Base-by-base conservation (phyloP, 495 filamentous ascomycete species). In the Podospora pseudopauciseta region DNA sequence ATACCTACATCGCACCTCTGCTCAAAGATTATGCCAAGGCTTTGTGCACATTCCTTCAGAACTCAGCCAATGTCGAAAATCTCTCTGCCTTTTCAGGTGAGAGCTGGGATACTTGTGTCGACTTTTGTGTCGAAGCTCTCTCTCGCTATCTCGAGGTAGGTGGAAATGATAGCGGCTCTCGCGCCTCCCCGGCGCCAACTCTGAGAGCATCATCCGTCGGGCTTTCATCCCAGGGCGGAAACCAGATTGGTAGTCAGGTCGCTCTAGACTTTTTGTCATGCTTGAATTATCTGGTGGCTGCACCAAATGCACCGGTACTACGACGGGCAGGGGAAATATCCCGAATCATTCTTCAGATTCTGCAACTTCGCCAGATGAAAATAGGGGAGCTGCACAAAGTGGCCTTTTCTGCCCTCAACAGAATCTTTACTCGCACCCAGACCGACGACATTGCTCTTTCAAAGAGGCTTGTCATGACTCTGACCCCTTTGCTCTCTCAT, bases 11-110 rank as follows among this genome's bases (percentile, higher is more conserved):
- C 66, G 85, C 89, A 65, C 91, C 91, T n/a, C 80, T 98, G 2
- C 80, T 86, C 55, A 82, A 89, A 28, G 88, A 92, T 73, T 96
- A 97, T 76, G 83, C 90, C 71, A 97, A 92, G 82, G 86, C 87
- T 32, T 78, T 98, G 66, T 78, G 81, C 26, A 82, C 84, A 53
- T 78, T 96, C 16, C 82, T 97, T n/a, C 86, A 87, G 58, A 86
- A 89, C 72, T 84, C 86, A 27, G 85, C 91, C 53, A 92, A 92
- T 77, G 87, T 89, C 19, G 95, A 99, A 76, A 90, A 91, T 71
- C 80, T 98, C 9, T 75, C 80, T 32, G 68, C 76, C 30, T 66
- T 74, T 0, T 77, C 81, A 18, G 77, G 78, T 60, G 80, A 88
- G 7, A 85, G 88, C 64, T 97, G 95, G 93, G 79, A 87, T 49